A percentile compares a stretch with the other conserved stretches of the same genome.
These are phyloP conservation scores for Trametes polyzona DNA, from an alignment of 1,284 basidiomycete species.

Conservation along the genomic window DNA sequence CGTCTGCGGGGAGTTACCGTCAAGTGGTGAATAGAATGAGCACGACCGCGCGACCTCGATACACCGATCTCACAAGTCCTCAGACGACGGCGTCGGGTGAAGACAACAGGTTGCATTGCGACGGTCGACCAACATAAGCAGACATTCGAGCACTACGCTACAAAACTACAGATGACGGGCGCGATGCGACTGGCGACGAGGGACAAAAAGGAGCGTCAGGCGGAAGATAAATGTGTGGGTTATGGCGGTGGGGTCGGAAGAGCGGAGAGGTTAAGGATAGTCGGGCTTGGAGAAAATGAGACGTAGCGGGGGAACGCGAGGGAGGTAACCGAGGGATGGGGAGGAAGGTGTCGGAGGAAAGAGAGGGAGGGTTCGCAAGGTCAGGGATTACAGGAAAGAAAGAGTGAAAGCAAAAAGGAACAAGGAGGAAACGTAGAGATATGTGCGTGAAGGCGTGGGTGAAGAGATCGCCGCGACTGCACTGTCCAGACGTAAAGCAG, in stretches of 20 bases:
- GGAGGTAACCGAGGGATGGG: conserved; percentile 5
- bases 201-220: conserved; percentile 2
- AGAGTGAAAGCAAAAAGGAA: not conserved
- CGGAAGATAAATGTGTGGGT: conserved; percentile 5
- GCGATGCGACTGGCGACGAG: conserved; percentile 27
- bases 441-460: not conserved
- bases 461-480: conserved; percentile 14
- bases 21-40: too few species aligned
- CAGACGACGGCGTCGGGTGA: not conserved
- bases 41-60: too few species aligned
- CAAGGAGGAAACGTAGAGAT: not conserved
- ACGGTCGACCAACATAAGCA: conserved; percentile 28
- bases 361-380: conserved; percentile 11
- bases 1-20: too few species aligned
- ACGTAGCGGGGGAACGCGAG: conserved; percentile 18
- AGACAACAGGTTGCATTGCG: conserved; percentile 28
- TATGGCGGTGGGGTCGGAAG: not conserved
- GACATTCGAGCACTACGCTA: conserved; percentile 39
- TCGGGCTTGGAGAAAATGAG: conserved; percentile 2
- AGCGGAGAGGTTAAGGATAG: not conserved
- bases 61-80: conserved; percentile 27
- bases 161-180: conserved; percentile 37
- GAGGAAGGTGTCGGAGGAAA: conserved; percentile 5
- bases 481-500: conserved; percentile 24
- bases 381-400: conserved; percentile 2